phyloP scores from a whole-genome alignment of 176 grass and related monocot genomes.

The Raddia distichophylla region DNA sequence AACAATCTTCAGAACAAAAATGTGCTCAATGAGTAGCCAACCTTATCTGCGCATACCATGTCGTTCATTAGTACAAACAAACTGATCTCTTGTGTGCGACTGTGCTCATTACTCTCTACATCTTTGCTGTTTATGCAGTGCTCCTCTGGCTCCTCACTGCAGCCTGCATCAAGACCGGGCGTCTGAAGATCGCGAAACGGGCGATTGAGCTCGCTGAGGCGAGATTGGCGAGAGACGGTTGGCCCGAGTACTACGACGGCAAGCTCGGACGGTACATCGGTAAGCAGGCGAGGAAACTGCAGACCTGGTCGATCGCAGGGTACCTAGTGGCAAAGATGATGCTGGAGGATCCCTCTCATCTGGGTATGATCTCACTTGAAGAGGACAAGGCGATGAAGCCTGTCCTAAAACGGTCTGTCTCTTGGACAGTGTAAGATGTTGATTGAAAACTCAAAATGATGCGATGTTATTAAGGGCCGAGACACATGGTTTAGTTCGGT shows the following conservation, averaged over 20 bases:
- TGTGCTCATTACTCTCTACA: background rate
- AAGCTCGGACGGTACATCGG: conserved; percentile 77
- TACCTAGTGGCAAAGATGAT: conserved; percentile 98
- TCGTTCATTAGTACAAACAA: too few relatives aligned
- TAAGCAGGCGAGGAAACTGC: conserved; percentile 93
- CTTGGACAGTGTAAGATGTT: conserved; percentile 64
- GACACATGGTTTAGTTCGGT: background rate
- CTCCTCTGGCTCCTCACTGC: conserved; percentile 89
- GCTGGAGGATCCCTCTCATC: conserved; percentile 91
- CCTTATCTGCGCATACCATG: too few relatives aligned
- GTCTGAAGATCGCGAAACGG: conserved; percentile 74
- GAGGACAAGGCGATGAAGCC: conserved; percentile 83
- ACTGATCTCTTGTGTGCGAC: too few relatives aligned
- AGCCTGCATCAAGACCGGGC: conserved; percentile 87
- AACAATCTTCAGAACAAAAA: too few relatives aligned
- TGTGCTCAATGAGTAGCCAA: too few relatives aligned
- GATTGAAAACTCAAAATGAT: background rate
- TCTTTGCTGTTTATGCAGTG: conserved; percentile 40
- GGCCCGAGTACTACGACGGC: conserved; percentile 96
- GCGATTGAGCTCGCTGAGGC: conserved; percentile 72
- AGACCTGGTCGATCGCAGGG: conserved; percentile 90
- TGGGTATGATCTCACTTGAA: conserved; percentile 97
- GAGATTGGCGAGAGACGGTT: conserved; percentile 77
- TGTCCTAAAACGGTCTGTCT: conserved; percentile 70
- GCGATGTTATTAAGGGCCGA: background rate